Evolutionary conservation across 2,329 filamentous ascomycete species (phyloP).

Genomic region (Aspergillus nomiae): DNA sequence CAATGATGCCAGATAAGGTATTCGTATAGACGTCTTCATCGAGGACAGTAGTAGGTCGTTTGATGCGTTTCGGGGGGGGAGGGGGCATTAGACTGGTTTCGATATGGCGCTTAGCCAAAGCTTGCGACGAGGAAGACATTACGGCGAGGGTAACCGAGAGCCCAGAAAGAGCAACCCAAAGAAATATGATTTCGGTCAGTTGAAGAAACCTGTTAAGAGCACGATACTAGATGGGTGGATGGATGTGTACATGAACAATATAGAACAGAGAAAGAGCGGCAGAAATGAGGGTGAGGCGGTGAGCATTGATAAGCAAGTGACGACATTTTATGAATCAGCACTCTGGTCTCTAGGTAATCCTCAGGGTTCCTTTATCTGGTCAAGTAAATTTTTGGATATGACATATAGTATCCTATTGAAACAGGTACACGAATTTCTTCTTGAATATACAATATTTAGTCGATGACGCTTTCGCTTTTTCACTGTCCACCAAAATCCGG

Average conservation of each 20-base stretch:
- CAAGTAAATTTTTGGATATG: not conserved
- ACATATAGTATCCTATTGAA: not conserved
- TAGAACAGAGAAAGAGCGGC: not conserved
- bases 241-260: not conserved
- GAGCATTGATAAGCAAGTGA: not conserved
- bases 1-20: slow-evolving; percentile 89
- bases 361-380: not conserved
- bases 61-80: slow-evolving; percentile 82
- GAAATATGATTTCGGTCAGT: not conserved
- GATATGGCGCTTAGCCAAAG: slow-evolving; percentile 37
- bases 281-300: not conserved
- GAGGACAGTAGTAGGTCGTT: slow-evolving; percentile 81
- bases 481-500: not conserved
- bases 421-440: not conserved
- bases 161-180: not conserved
- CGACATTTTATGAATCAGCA: not conserved
- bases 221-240: not conserved
- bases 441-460: not conserved
- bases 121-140: slow-evolving; percentile 34
- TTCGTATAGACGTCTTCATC: slow-evolving; percentile 94
- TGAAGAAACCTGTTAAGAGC: not conserved
- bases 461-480: not conserved
- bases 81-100: slow-evolving; percentile 76
- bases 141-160: slow-evolving; percentile 3
- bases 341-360: not conserved